Percentiles rank a stretch among this genome's conserved stretches.
Conservation (phyloP, 176 grass and related monocot species). For the Phragmites australis region DNA sequence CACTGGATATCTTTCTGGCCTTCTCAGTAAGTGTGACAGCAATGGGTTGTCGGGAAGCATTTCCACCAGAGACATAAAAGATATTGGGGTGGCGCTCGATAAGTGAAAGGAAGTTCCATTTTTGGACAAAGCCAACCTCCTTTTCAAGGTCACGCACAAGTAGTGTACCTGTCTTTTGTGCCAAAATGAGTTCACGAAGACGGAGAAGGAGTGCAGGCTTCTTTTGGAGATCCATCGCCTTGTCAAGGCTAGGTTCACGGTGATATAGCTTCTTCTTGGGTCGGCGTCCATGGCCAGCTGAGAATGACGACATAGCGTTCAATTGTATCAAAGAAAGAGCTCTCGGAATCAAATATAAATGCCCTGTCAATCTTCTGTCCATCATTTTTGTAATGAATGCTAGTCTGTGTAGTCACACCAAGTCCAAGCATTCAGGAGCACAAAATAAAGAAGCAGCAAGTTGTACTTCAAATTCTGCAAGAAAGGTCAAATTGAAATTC, state of each 20-base stretch:
- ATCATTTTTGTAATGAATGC: constrained; percentile 13
- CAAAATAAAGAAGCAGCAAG: constrained; percentile 5
- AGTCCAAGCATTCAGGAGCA: constrained; percentile 1
- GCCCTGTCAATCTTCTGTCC: constrained; percentile 12
- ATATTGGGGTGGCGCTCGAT: constrained; percentile 68
- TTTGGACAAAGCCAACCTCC: constrained; percentile 83
- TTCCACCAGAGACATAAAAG: constrained; percentile 65
- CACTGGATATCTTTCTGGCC: constrained; percentile 57
- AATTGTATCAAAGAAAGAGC: constrained; percentile 29
- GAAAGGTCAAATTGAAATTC: background rate
- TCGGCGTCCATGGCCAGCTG: constrained; percentile 45
- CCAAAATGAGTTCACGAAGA: constrained; percentile 56
- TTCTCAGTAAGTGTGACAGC: constrained; percentile 76
- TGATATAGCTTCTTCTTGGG: constrained; percentile 92
- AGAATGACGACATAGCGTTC: constrained; percentile 57
- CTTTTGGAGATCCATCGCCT: constrained; percentile 86
- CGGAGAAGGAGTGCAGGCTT: constrained; percentile 64
- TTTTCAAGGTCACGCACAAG: constrained; percentile 84
- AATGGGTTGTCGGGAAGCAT: constrained; percentile 47
- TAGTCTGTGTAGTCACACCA: background rate
- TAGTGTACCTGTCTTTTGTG: constrained; percentile 55
- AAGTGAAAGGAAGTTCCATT: constrained; percentile 72
- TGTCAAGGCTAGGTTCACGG: constrained; percentile 71
- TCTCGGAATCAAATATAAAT: background rate
- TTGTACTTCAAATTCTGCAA: constrained; percentile 17